Percentiles rank a stretch among this genome's conserved stretches.
Evolutionary conservation across 257 asterid species (phyloP).

Genomic region (Solanum infundibuliforme): DNA sequence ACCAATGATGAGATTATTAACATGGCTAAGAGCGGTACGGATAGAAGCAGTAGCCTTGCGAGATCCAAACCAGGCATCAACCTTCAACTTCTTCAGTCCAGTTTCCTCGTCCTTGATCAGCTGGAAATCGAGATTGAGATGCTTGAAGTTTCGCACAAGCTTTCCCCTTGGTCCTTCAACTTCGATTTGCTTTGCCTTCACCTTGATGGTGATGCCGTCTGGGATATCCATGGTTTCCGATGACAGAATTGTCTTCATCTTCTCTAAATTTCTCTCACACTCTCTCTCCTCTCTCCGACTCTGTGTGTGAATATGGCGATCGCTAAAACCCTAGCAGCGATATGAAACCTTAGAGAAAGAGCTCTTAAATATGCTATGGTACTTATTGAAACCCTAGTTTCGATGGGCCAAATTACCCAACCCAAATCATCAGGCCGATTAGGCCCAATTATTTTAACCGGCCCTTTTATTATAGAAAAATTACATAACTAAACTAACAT

Average conservation of each 20-base stretch:
- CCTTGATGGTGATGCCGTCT: background rate
- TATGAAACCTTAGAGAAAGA: background rate
- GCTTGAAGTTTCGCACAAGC: background rate
- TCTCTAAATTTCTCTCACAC: background rate
- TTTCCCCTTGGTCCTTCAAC: background rate
- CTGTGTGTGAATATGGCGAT: background rate
- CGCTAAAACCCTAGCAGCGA: constrained; percentile 5
- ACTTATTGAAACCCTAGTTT: background rate
- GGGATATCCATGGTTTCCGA: constrained; percentile 1
- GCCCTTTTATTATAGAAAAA: background rate
- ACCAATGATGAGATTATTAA: background rate
- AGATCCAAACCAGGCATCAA: background rate
- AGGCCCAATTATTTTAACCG: background rate
- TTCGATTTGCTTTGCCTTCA: background rate
- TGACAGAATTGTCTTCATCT: background rate
- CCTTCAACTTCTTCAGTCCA: background rate
- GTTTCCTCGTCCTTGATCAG: background rate
- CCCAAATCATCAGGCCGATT: background rate
- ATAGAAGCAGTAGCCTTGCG: background rate
- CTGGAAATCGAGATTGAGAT: constrained; percentile 1
- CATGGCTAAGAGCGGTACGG: constrained; percentile 1
- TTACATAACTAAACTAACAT: too few species aligned
- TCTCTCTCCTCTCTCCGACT: background rate
- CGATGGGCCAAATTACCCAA: background rate
- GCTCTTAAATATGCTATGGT: background rate